These are phyloP conservation scores for Fraxinus dipetala DNA, from an alignment of 305 asterid species.

Conservation along the genomic window DNA sequence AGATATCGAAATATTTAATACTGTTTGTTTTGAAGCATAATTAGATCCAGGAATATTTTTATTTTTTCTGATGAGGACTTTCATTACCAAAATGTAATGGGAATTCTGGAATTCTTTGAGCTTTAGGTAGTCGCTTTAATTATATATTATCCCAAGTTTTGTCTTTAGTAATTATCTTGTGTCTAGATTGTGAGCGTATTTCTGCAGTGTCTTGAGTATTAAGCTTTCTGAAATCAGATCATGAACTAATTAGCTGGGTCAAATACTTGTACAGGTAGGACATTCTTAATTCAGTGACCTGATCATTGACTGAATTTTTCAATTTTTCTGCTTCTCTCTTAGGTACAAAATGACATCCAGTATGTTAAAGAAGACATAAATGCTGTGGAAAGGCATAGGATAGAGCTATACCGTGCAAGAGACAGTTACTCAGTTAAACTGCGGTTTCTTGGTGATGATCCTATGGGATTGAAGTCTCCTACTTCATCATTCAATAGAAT, in stretches of 20 bases:
- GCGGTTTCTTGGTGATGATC: constrained; percentile 54
- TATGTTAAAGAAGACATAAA: constrained; percentile 67
- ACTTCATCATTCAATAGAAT: constrained; percentile 48
- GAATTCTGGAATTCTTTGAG: background rate
- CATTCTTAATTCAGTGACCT: background rate
- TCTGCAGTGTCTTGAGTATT: background rate
- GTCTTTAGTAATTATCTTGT: background rate
- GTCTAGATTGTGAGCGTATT: background rate
- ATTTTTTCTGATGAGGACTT: background rate
- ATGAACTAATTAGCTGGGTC: background rate
- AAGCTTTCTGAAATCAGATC: background rate
- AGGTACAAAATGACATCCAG: constrained; percentile 68
- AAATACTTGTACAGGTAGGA: background rate
- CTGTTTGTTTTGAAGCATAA: background rate
- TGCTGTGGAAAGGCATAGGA: constrained; percentile 67
- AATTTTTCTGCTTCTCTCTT: constrained; percentile 19
- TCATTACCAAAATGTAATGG: background rate
- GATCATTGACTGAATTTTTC: background rate
- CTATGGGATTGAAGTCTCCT: constrained; percentile 40
- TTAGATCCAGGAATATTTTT: background rate
- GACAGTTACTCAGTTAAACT: constrained; percentile 62
- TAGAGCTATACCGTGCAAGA: constrained; percentile 63
- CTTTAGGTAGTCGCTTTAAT: background rate
- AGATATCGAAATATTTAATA: background rate
- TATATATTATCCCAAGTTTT: background rate